These are phyloP conservation scores for Phytophthora cactorum DNA, from an alignment of 352 stramenopile species.

Conservation along the genomic window DNA sequence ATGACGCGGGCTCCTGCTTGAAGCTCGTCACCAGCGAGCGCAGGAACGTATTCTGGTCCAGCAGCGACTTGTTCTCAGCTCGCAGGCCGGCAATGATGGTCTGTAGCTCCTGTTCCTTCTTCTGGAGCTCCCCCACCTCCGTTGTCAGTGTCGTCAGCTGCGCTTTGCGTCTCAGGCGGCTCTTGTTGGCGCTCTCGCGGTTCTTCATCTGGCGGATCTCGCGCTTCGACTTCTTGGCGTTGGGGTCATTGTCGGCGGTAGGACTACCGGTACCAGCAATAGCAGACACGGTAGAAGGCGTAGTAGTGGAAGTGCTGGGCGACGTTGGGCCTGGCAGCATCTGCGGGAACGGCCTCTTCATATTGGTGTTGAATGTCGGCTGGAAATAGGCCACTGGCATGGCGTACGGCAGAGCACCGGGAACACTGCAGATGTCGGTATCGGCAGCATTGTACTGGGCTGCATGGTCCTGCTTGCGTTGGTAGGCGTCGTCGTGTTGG, in stretches of 20 bases:
- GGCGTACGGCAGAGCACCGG: slow-evolving; percentile 55
- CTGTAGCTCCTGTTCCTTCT: slow-evolving; percentile 74
- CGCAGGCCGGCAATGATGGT: slow-evolving; percentile 70
- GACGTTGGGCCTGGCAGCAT: slow-evolving; percentile 37
- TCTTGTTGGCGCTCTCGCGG: slow-evolving; percentile 86
- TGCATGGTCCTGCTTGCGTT: slow-evolving; percentile 11
- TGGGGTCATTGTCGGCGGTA: slow-evolving; percentile 25
- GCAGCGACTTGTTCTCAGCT: slow-evolving; percentile 82
- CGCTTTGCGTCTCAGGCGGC: slow-evolving; percentile 71
- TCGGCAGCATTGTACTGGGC: slow-evolving; percentile 12
- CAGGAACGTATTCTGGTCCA: slow-evolving; percentile 80
- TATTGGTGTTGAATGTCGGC: slow-evolving; percentile 37
- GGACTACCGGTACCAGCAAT: too few species aligned
- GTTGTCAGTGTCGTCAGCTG: slow-evolving; percentile 64
- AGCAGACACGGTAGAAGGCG: slow-evolving; percentile 1
- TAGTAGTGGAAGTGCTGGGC: background rate
- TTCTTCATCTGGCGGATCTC: slow-evolving; percentile 91
- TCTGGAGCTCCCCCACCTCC: slow-evolving; percentile 69
- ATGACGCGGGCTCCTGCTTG: slow-evolving; percentile 34
- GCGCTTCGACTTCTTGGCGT: slow-evolving; percentile 75
- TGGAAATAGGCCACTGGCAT: slow-evolving; percentile 71
- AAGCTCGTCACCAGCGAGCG: slow-evolving; percentile 71
- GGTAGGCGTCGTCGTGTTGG: background rate
- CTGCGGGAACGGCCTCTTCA: slow-evolving; percentile 65
- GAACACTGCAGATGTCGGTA: slow-evolving; percentile 16